Base-by-base conservation (phyloP, 2,329 filamentous ascomycete genomes). In the Ceratocystiopsis brevicomis region DNA sequence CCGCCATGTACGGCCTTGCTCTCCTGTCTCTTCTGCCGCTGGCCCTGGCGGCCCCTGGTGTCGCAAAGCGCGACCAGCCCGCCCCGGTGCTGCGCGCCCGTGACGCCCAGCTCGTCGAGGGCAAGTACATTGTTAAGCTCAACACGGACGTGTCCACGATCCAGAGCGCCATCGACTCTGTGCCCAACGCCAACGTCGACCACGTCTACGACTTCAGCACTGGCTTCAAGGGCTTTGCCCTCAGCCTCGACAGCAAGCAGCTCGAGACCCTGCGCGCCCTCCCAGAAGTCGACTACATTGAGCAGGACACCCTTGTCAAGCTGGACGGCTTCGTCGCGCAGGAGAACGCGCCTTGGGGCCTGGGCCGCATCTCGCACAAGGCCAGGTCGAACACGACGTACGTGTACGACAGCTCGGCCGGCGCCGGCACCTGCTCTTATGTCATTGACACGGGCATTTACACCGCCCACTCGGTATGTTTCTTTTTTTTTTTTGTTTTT, bases 321-420 rank as follows among this genome's bases (percentile, higher is more conserved):
- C 25, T 30, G 6, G 25, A 43, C 38, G 30, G 12, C 17, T 4
- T 30, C 25, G 25, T 30, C 25, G 68, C 75, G 9, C 85, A 98
- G 76, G 90, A 85, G 71, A 80, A 84, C 61, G 83, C 92, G 50
- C 90, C 90, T n/a, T 98, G 92, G 90, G 90, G 92, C 68, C 74
- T 98, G 51, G 90, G 90, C 53, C 85, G 90, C 77, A 83, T 98
- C 66, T 98, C 90, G 33, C 90, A 98, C 71, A 80, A 73, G 61
- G 96, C 96, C 59, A 79, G 82, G 54, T 87, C 76, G 61, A 96
- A 88, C 69, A 96, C 95, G 76, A 95, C 96, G 69, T 98, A 98
- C 70, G 73, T 96, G 34, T 98, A 90, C 62, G 73, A 86, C 45
- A 71, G 74, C 45, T 80, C 92, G 43, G 88, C 82, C 58, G 90